Evolutionary conservation across 176 grass and related monocot genomes (phyloP), one percentile per base, ranked within the genome.

Genomic region (Musa troglodytarum): DNA sequence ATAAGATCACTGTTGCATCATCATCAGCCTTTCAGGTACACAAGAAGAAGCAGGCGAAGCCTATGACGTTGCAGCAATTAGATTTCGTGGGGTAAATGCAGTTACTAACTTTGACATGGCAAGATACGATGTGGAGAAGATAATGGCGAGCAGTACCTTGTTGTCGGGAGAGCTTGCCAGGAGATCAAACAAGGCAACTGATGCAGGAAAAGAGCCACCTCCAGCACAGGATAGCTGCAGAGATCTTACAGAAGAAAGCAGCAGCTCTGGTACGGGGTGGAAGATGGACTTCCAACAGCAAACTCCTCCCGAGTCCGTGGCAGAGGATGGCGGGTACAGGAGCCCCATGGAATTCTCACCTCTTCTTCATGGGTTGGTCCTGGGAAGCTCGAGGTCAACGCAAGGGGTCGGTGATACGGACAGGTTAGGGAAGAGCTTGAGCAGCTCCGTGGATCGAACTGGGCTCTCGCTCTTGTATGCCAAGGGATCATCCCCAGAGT

Each of bases 41-140:
- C 92, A 96, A 73, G 92, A 96, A 79, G 92, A 96, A 78, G 92
- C 92, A 6, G 92, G 89, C 8, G 92, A 96, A 80, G 92, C 89
- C 43, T 96, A 96, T 49, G 92, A 96, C 89, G 89, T 96, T 53
- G 92, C 92, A 1, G 92, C 92, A 50, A 96, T 96, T 82, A 96
- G 92, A 83, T 96, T 92, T 74, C 89, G 89, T 1, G 92, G 92
- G 43, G 85, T 87, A 20, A 96, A 85, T 79, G 92, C 92, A 5
- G 89, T 96, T 23, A 96, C 92, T 28, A 96, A 96, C 85, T 96
- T 96, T 53, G 89, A 88, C 84, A 96, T 96, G 56, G 89, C 84
- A 68, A 96, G 87, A 79, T 96, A 96, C 80, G 86, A 96, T 54
- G 92, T 92, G 50, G 89, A 92, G 50, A 70, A 70, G 68, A 70